Evolutionary conservation across 2,329 filamentous ascomycete genomes (phyloP).

Genomic region (Grosmannia penicillata): DNA sequence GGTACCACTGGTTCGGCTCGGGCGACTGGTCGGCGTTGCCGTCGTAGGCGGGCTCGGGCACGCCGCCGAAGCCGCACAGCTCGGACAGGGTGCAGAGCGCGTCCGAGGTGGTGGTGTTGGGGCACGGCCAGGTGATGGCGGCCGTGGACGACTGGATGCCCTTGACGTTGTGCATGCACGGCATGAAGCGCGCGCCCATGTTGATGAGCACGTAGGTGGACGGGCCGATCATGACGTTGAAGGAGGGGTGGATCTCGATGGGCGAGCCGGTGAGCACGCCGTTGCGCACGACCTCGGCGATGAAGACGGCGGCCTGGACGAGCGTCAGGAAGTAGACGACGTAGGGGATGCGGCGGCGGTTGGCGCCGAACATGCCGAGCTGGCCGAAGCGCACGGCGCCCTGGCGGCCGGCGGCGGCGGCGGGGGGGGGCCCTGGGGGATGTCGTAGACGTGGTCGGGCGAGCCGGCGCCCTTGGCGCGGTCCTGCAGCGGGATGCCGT

Average conservation of each 20-base stretch:
- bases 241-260: conserved; percentile 65
- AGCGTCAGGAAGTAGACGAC: conserved; percentile 68
- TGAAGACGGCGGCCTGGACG: conserved; percentile 72
- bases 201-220: conserved; percentile 85
- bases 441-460: conserved; percentile 49
- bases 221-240: conserved; percentile 96
- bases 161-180: conserved; percentile 81
- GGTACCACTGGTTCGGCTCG: conserved; percentile 86
- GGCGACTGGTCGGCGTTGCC: conserved; percentile 32
- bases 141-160: conserved; percentile 40
- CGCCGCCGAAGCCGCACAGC: conserved; percentile 70
- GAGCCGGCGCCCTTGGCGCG: conserved; percentile 28
- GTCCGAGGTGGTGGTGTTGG: conserved; percentile 54
- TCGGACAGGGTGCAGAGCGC: conserved; percentile 58
- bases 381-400: conserved; percentile 36
- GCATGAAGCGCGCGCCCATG: conserved; percentile 85
- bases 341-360: conserved; percentile 50
- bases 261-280: conserved; percentile 55
- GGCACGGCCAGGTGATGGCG: conserved; percentile 58
- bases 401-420: conserved; percentile 10
- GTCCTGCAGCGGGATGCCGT: conserved; percentile 44
- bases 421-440: conserved; percentile 18
- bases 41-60: conserved; percentile 51
- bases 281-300: conserved; percentile 75
- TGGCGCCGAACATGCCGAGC: conserved; percentile 42